Percentiles rank a stretch among this genome's conserved stretches.
Evolutionary conservation across 2,329 filamentous ascomycete species (phyloP).

Genomic region (Fusarium sp.): DNA sequence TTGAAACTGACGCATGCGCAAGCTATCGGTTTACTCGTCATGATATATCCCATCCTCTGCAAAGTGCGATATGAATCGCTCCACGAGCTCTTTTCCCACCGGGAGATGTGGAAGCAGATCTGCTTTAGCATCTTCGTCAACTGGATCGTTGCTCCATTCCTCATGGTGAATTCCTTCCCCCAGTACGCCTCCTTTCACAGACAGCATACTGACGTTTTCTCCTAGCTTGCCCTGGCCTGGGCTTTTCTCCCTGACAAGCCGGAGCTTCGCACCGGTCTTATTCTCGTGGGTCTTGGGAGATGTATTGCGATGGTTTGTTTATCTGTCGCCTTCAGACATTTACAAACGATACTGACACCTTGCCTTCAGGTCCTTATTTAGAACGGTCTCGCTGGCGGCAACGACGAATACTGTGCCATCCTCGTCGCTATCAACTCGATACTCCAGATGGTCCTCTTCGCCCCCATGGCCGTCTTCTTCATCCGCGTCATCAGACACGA

Average conservation of each 20-base stretch:
- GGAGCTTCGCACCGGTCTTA: constrained; percentile 73
- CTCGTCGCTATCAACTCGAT: constrained; percentile 80
- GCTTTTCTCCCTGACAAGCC: constrained; percentile 52
- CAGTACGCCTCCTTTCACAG: background rate
- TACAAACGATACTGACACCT: background rate
- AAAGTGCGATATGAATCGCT: constrained; percentile 84
- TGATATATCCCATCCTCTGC: constrained; percentile 95
- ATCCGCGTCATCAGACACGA: constrained; percentile 74
- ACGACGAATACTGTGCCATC: constrained; percentile 84
- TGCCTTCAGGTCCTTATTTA: constrained; percentile 68
- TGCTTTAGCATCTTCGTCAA: constrained; percentile 80
- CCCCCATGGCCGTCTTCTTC: constrained; percentile 75
- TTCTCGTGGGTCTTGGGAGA: constrained; percentile 84
- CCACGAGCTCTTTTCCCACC: constrained; percentile 71
- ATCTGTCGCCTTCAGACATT: background rate
- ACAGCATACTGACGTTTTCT: constrained; percentile 73
- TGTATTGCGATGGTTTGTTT: constrained; percentile 59
- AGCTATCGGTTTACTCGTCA: constrained; percentile 84
- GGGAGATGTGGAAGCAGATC: constrained; percentile 80
- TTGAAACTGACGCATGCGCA: background rate
- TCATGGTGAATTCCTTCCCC: constrained; percentile 72
- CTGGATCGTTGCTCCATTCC: constrained; percentile 83
- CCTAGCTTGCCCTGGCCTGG: constrained; percentile 53
- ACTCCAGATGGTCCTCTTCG: constrained; percentile 79
- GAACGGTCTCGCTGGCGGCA: constrained; percentile 76